phyloP scores from a whole-genome alignment of 148 eudicot species.

The Rhododendron vialii region DNA sequence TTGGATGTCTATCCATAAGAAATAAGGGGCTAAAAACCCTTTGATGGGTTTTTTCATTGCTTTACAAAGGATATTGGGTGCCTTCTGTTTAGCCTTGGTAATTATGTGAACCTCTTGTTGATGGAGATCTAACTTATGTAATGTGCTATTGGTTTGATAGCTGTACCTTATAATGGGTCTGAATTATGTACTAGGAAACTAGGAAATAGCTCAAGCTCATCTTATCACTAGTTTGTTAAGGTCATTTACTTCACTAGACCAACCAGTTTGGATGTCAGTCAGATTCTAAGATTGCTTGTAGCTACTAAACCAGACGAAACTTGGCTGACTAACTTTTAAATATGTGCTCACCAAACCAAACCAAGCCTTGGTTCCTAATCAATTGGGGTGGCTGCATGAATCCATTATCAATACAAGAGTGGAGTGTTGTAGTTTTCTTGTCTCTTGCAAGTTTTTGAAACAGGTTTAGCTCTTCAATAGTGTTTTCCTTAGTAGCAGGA shows the following conservation, averaged over 20 bases:
- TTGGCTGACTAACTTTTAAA: neutral
- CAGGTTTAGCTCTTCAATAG: neutral
- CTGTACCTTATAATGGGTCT: too few species aligned
- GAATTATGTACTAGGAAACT: neutral
- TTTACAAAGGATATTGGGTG: neutral
- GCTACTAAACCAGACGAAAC: neutral
- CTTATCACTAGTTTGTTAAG: neutral
- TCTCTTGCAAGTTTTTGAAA: neutral
- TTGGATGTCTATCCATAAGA: neutral
- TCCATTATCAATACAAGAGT: neutral
- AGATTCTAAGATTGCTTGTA: neutral
- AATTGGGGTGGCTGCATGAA: neutral
- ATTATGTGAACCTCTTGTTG: neutral
- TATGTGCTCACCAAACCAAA: neutral
- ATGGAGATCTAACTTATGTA: neutral
- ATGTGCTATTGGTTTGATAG: neutral
- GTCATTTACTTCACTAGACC: neutral
- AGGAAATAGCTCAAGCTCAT: neutral
- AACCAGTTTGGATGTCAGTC: neutral
- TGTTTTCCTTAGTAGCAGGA: too few species aligned
- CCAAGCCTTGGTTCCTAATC: neutral
- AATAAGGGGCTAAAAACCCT: too few species aligned
- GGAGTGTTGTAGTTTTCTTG: neutral
- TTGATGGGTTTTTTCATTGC: neutral
- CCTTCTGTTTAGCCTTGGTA: neutral